Conservation (phyloP, 768 basidiomycete species). For the Agaricus blazei region DNA sequence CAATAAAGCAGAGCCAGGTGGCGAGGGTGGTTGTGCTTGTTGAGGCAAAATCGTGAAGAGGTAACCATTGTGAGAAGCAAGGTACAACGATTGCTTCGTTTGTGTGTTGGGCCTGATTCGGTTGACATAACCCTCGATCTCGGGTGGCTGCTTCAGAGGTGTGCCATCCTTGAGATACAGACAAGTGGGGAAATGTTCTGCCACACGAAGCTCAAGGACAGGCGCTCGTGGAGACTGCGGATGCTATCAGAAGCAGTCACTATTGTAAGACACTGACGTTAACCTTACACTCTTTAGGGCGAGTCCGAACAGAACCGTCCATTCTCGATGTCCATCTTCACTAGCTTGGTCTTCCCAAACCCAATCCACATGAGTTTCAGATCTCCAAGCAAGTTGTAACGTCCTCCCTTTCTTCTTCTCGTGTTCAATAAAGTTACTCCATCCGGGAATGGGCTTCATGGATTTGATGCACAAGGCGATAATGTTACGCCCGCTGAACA, state of each 20-base stretch:
- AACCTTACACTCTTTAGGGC: constrained; percentile 62
- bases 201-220: constrained; percentile 69
- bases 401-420: constrained; percentile 49
- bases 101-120: constrained; percentile 59
- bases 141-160: constrained; percentile 67
- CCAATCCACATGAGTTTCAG: constrained; percentile 79
- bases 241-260: constrained; percentile 2
- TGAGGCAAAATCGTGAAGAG: constrained; percentile 54
- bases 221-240: constrained; percentile 34
- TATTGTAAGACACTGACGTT: not conserved
- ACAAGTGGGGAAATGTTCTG: constrained; percentile 56
- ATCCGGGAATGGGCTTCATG: constrained; percentile 51
- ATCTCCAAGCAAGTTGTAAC: constrained; percentile 77
- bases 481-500: constrained; percentile 60
- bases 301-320: constrained; percentile 74
- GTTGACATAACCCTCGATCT: constrained; percentile 83
- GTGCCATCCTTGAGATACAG: constrained; percentile 40
- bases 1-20: constrained; percentile 46
- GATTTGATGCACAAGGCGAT: constrained; percentile 56
- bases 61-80: constrained; percentile 67
- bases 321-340: constrained; percentile 54
- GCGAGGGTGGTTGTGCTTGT: constrained; percentile 62
- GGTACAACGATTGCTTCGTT: constrained; percentile 56
- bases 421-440: constrained; percentile 54
- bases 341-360: constrained; percentile 69